Conservation (phyloP, 306 rosid species). For the Prosopis cineraria region DNA sequence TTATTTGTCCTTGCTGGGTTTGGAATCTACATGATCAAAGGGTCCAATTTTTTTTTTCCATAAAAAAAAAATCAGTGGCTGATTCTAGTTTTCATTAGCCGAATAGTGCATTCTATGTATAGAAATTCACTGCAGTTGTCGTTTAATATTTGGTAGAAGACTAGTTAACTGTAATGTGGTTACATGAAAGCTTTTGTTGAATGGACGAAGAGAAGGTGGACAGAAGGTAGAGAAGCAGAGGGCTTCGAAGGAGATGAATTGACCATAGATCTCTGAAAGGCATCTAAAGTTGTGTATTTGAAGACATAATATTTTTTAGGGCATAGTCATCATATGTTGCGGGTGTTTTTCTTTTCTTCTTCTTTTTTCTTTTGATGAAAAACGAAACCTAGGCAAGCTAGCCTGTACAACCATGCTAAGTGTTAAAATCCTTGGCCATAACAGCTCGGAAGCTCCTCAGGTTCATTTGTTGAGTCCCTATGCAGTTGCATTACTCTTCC, state of each 20-base stretch:
- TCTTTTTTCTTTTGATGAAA: too few relatives aligned
- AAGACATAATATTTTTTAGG: too few relatives aligned
- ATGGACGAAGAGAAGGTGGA: neutral
- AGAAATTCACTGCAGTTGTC: neutral
- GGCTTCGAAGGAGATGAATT: neutral
- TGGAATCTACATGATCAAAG: neutral
- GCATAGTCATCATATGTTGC: too few relatives aligned
- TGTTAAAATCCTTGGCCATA: too few relatives aligned
- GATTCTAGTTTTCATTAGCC: neutral
- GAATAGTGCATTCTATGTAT: neutral
- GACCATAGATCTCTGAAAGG: neutral
- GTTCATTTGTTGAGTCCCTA: too few relatives aligned
- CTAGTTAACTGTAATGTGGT: neutral
- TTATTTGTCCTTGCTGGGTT: neutral
- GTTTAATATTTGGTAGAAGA: neutral
- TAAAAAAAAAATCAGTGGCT: neutral
- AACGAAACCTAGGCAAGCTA: too few relatives aligned
- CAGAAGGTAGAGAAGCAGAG: neutral
- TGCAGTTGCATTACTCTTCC: too few relatives aligned
- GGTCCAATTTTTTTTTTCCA: neutral
- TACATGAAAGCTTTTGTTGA: neutral
- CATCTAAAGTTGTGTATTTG: too few relatives aligned
- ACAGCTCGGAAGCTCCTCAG: too few relatives aligned
- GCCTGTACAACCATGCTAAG: too few relatives aligned
- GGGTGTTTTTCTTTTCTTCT: too few relatives aligned